phyloP scores from a whole-genome alignment of 192 early-diverging fungal genomes.

The Coemansia furcata region DNA sequence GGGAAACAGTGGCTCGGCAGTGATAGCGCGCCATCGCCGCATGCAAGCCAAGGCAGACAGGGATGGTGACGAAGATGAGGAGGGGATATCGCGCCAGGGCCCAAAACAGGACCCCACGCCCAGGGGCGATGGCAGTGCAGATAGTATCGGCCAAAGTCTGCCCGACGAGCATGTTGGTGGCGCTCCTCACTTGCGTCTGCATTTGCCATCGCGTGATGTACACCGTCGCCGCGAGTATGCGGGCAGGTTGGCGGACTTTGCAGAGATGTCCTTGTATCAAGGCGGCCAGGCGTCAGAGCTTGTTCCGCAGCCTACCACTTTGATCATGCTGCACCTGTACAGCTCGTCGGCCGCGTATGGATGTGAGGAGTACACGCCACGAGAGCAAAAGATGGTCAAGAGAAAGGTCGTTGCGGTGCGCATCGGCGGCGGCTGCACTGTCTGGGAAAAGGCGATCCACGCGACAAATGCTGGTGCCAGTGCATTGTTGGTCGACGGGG shows the following conservation, averaged over 20 bases:
- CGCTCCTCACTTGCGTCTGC: no score
- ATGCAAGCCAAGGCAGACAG: background rate
- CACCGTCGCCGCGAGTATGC: conserved; percentile 26
- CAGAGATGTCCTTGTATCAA: conserved; percentile 39
- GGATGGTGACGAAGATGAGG: background rate
- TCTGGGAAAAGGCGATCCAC: conserved; percentile 39
- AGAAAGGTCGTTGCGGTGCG: conserved; percentile 37
- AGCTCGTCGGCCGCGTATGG: conserved; percentile 35
- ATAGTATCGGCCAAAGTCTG: background rate
- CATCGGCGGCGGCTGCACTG: conserved; percentile 33
- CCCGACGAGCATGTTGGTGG: conserved; percentile 6
- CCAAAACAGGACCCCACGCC: background rate
- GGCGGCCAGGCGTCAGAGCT: conserved; percentile 6
- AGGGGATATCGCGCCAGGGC: conserved; percentile 1
- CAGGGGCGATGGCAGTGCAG: background rate
- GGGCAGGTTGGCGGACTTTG: conserved; percentile 37
- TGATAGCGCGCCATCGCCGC: background rate
- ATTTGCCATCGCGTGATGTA: background rate
- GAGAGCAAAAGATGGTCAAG: conserved; percentile 22
- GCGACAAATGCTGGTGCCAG: conserved; percentile 39
- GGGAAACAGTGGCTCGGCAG: background rate
- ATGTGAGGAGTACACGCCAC: conserved; percentile 40
- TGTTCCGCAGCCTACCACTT: conserved; percentile 21
- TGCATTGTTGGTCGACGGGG: conserved; percentile 31
- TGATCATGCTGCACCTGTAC: conserved; percentile 30